Base-by-base conservation (phyloP, 1,139 yeast species). In the Hansenula sp. region DNA sequence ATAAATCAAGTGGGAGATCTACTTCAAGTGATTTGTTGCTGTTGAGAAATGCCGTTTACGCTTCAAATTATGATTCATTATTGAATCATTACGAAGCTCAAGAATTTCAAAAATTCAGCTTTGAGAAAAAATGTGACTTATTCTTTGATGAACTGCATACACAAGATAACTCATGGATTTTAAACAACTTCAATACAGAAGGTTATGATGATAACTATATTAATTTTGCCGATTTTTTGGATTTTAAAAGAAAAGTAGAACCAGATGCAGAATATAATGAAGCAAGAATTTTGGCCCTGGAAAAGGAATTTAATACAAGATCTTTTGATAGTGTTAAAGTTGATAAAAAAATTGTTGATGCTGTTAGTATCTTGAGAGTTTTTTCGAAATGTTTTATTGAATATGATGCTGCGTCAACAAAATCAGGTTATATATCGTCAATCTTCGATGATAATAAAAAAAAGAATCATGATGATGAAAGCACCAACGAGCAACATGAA, bases 311-410 rank as follows among this genome's bases (percentile, higher is more conserved):
- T 30, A 44, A 47, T 38, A 44, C 28, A 46, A 57, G 47, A 45
- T 54, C 41, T 45, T 52, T 38, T 32, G 43, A 17, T 41, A 58
- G 49, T 54, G 55, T 48, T 38, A 55, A 48, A 13, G 46, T 58
- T 18, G 74, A 70, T 49, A 67, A 69, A 41, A 55, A 46, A 9
- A 57, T 71, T 38, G 58, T 65, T 29, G 71, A 73, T 46, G 62
- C 61, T 41, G 48, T 70, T 11, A 43, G 72, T 0, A 67, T 66
- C 40, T 50, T 71, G 34, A 61, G 76, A 48, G 60, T 71, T 17
- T 73, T 67, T 51, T 71, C 70, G 41, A 67, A 66, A 46, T 73
- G 78, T 50, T 72, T 58, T 48, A 48, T 72, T 27, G 62, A 34
- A 5, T 8, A 8, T 21, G 44, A 38, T 27, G 25, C 9, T 21